A percentile compares a stretch with the other conserved stretches of the same genome.
Conservation (phyloP, 805 yeast species). For the Ogataea haglerorum region DNA sequence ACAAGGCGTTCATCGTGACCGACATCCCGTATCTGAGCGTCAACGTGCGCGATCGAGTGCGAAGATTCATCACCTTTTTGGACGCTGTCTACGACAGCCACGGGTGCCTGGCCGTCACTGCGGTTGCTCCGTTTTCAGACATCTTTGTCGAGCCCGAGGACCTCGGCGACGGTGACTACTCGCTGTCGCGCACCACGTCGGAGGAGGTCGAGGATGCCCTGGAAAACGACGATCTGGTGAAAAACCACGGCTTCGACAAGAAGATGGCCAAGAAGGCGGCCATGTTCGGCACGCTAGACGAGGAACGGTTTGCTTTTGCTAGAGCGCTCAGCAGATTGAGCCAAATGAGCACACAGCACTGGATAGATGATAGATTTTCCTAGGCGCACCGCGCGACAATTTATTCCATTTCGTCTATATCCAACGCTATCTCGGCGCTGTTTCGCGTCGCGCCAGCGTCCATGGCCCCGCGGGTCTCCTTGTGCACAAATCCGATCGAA, state of each 20-base stretch:
- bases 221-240: constrained; percentile 60
- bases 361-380: constrained; percentile 48
- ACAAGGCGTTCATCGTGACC: constrained; percentile 77
- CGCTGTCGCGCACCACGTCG: constrained; percentile 30
- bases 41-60: constrained; percentile 74
- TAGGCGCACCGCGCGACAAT: constrained; percentile 2
- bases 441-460: constrained; percentile 29
- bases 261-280: constrained; percentile 66
- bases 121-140: constrained; percentile 79
- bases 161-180: constrained; percentile 45
- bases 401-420: constrained; percentile 32
- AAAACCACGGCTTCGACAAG: constrained; percentile 73
- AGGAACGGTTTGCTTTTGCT: constrained; percentile 95
- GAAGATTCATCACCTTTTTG: constrained; percentile 89
- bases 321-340: constrained; percentile 87
- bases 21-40: constrained; percentile 87
- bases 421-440: constrained; percentile 62
- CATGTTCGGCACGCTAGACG: constrained; percentile 80
- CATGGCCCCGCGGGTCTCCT: constrained; percentile 33
- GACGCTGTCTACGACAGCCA: constrained; percentile 95
- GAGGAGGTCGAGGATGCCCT: constrained; percentile 31
- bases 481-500: constrained; percentile 47
- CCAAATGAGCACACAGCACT: constrained; percentile 90
- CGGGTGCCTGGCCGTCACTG: constrained; percentile 83
- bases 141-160: constrained; percentile 82